These are phyloP conservation scores for Heritiera fomes DNA, from an alignment of 345 rosid genomes.

Conservation along the genomic window DNA sequence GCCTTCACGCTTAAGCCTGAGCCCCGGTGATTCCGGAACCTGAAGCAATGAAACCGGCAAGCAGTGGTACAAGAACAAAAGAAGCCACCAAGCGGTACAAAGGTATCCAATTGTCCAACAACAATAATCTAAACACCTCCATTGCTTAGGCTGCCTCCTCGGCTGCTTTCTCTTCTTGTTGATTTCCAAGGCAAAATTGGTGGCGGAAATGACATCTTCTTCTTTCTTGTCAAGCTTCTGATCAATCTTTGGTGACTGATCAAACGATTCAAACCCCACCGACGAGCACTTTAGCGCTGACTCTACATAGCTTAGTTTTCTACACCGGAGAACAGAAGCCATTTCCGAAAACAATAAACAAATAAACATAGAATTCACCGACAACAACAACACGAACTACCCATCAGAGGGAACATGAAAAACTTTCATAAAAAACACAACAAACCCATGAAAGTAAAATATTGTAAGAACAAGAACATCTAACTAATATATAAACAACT, in stretches of 20 bases:
- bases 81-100: conserved; percentile 67
- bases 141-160: conserved; percentile 33
- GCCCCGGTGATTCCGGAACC: conserved; percentile 55
- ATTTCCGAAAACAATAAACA: conserved; percentile 14
- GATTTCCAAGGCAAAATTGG: conserved; percentile 18
- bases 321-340: conserved; percentile 54
- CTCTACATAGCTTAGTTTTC: conserved; percentile 50
- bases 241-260: conserved; percentile 15
- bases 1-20: conserved; percentile 59
- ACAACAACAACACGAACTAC: conserved; percentile 14
- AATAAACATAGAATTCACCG: conserved; percentile 12
- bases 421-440: background rate
- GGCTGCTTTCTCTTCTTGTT: conserved; percentile 17
- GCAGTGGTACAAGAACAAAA: conserved; percentile 51
- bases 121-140: conserved; percentile 58
- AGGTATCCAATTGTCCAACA: conserved; percentile 64
- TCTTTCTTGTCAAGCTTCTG: conserved; percentile 28
- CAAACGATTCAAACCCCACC: conserved; percentile 28
- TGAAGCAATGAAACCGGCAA: conserved; percentile 53
- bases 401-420: conserved; percentile 16
- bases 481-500: background rate
- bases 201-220: conserved; percentile 13
- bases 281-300: conserved; percentile 33
- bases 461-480: background rate
- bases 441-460: background rate